Percentiles rank a stretch among this genome's conserved stretches.
Evolutionary conservation across 768 basidiomycete species (phyloP).

Genomic region (Lentinula raphanica): DNA sequence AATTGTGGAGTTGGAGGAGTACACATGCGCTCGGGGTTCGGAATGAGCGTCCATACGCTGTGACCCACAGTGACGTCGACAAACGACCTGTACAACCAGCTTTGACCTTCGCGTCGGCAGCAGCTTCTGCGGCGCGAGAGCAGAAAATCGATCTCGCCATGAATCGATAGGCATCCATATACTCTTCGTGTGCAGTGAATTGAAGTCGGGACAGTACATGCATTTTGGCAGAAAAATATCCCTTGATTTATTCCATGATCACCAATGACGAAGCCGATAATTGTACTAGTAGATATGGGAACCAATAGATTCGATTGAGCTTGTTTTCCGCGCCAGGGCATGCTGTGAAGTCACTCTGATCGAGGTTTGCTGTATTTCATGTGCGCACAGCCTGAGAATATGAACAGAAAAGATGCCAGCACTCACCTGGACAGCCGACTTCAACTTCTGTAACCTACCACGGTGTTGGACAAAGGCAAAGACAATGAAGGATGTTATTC

Average conservation of each 20-base stretch:
- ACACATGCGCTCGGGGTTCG: not conserved
- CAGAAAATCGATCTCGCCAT: too few relatives aligned
- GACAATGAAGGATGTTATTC: not conserved
- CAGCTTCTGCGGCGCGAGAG: too few relatives aligned
- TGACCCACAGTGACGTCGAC: not conserved
- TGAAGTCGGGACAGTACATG: not conserved
- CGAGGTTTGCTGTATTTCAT: too few relatives aligned
- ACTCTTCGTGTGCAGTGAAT: not conserved
- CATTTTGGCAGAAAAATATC: too few relatives aligned
- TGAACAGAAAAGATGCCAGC: too few relatives aligned
- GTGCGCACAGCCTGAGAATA: too few relatives aligned
- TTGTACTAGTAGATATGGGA: not conserved
- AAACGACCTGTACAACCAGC: not conserved
- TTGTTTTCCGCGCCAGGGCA: not conserved
- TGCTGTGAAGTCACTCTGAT: too few relatives aligned
- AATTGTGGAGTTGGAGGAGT: not conserved
- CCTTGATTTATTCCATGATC: not conserved
- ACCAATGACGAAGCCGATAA: not conserved
- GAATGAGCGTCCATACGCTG: not conserved
- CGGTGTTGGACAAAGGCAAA: too few relatives aligned
- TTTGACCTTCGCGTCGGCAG: not conserved
- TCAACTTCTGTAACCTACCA: too few relatives aligned
- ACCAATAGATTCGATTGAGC: not conserved
- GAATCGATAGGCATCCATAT: too few relatives aligned
- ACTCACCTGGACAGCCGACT: too few relatives aligned